Base-by-base conservation (phyloP, 2,329 filamentous ascomycete genomes). In the Penicillium sp. region DNA sequence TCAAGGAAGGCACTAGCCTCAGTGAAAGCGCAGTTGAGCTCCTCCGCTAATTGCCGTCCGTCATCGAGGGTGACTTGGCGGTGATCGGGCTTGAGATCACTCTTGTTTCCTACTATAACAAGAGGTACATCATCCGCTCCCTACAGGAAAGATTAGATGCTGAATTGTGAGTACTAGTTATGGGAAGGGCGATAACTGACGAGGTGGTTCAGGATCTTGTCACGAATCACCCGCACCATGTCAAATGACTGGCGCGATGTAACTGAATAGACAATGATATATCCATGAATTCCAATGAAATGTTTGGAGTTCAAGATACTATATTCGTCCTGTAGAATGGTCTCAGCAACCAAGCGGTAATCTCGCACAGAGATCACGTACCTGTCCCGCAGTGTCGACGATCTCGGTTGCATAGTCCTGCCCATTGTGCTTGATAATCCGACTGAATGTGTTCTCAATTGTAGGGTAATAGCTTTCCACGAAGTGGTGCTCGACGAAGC, bases 381-480 rank as follows among this genome's bases (percentile, higher is more conserved):
- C 86, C 78, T 95, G 90, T 53, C 93, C 93, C 46, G 93, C 93
- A 26, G 93, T 98, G 69, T 98, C 93, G 69, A 98, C 93, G 64
- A 98, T 97, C 74, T 98, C 93, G 12, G 90, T 95, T 45, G 87
- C 83, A 71, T 84, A 98, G 58, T 97, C 93, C 70, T 96, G 88
- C 44, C 87, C 85, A 72, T 93, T 95, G 71, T 87, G 85, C 62
- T 88, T 86, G 69, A 98, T 95, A 60, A 89, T 84, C 70, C 95
- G 95, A 76, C 86, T 94, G 69, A 98, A 98, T 2, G 91, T 97
- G 71, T 97, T 98, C 72, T 98, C 93, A 64, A 98, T 97, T 35
- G 93, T 98, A 32, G 93, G 93, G 70, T 98, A 98, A 74, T 98
- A 98, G 71, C 87, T 94, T 71, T 98, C 93, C 65, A 98, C 91